Base-by-base conservation (phyloP, 2,329 filamentous ascomycete species). In the Chrysoporthe cubensis region DNA sequence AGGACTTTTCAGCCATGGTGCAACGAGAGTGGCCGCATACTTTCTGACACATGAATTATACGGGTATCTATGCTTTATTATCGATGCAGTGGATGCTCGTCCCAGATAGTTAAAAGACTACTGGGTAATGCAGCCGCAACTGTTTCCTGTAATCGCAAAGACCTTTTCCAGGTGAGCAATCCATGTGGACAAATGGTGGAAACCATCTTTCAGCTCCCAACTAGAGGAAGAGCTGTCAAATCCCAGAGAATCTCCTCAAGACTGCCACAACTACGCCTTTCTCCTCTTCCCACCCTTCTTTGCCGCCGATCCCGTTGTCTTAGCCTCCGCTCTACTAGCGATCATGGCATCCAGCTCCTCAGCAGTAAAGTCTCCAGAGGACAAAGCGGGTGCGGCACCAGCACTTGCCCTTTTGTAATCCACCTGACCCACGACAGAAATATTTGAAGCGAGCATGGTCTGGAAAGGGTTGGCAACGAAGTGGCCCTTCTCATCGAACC, bases 401-500 rank as follows among this genome's bases (percentile, higher is more conserved):
- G 77, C 75, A 50, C 75, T 72, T 2, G 77, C 65, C n/a, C 83
- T 83, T 77, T 86, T 86, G 48, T 89, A 85, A 74, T 95, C 92
- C 43, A 84, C 84, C 72, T 83, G 84, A 62, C 89, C 91, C 70
- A 95, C 85, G 43, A 86, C 76, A 0, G 89, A 86, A 3, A 95
- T 83, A 52, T 85, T 84, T n/a, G 85, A 85, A 13, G 91, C 91
- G 60, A 96, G 82, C 81, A 92, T 88, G 76, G 89, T 86, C 84
- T 96, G 92, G 80, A 96, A 94, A 6, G 92, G 92, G 72, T 87
- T 82, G 9, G 88, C 86, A 58, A 94, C 86, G 76, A 96, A 94
- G 77, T 85, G 86, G 62, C 93, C 93, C 52, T 84, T 81, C 66
- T 80, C 81, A 78, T 96, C 91, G 73, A 95, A 96, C 91, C 91